phyloP scores from a whole-genome alignment of 2,329 filamentous ascomycete genomes.

The Leptographium galeiforme region DNA sequence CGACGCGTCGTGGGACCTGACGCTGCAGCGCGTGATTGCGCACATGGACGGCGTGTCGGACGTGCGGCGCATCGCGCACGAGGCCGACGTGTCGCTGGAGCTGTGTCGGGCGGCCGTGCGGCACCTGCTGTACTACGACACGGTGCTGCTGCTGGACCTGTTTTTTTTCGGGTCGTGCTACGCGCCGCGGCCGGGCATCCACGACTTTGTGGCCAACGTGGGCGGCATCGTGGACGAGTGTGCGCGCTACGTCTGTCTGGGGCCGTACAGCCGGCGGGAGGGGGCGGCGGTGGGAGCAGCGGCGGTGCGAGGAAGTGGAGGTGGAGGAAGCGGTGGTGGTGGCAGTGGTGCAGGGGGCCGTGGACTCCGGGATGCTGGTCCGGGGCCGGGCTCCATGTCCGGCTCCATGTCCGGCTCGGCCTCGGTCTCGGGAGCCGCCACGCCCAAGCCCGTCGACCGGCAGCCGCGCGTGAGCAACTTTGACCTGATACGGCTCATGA shows the following conservation, averaged over 20 bases:
- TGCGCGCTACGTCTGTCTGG: slow-evolving; percentile 58
- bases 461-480: slow-evolving; percentile 36
- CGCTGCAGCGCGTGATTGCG: slow-evolving; percentile 64
- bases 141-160: slow-evolving; percentile 78
- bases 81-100: slow-evolving; percentile 74
- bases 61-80: slow-evolving; percentile 71
- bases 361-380: background rate
- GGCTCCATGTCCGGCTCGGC: slow-evolving; percentile 1
- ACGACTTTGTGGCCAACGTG: slow-evolving; percentile 63
- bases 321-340: background rate
- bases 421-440: background rate
- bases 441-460: background rate
- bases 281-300: background rate
- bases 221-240: slow-evolving; percentile 76
- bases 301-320: background rate
- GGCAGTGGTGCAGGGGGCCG: background rate
- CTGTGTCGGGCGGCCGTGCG: slow-evolving; percentile 77
- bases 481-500: slow-evolving; percentile 71
- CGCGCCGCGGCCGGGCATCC: slow-evolving; percentile 64
- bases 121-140: slow-evolving; percentile 87
- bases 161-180: slow-evolving; percentile 93
- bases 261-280: background rate
- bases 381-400: background rate
- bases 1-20: slow-evolving; percentile 60
- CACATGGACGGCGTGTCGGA: slow-evolving; percentile 87